These are phyloP conservation scores for button mushroom (Agaricus bisporus) DNA, from an alignment of 768 basidiomycete species.

Conservation along the genomic window DNA sequence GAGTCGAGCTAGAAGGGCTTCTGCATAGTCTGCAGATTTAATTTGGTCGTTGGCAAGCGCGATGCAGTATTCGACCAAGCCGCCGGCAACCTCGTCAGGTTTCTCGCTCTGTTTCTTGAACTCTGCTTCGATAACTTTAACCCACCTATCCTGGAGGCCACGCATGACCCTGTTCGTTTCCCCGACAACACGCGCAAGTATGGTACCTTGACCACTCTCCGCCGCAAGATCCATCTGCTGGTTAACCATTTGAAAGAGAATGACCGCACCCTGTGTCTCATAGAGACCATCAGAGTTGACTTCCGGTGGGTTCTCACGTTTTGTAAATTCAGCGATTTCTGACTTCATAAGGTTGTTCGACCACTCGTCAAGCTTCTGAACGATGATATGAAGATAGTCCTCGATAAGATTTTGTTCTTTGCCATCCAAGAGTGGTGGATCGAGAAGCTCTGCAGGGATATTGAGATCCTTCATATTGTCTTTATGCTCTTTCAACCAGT, in stretches of 20 bases:
- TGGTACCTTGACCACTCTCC: slow-evolving; percentile 93
- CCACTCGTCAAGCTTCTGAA: slow-evolving; percentile 97
- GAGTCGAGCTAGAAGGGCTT: slow-evolving; percentile 76
- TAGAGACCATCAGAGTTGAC: slow-evolving; percentile 85
- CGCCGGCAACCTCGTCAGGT: slow-evolving; percentile 81
- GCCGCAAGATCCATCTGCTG: slow-evolving; percentile 93
- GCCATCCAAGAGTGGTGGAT: slow-evolving; percentile 90
- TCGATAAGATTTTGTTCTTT: slow-evolving; percentile 92
- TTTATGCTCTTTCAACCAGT: slow-evolving; percentile 96
- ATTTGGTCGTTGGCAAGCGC: slow-evolving; percentile 97
- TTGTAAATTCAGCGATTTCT: slow-evolving; percentile 78
- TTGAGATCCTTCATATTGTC: slow-evolving; percentile 92
- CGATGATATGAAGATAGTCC: slow-evolving; percentile 89
- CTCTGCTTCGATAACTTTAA: slow-evolving; percentile 74
- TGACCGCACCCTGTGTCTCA: slow-evolving; percentile 87
- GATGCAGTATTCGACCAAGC: slow-evolving; percentile 92
- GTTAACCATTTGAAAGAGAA: slow-evolving; percentile 97
- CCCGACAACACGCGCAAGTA: slow-evolving; percentile 83
- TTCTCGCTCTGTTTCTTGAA: slow-evolving; percentile 84
- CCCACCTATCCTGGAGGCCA: slow-evolving; percentile 82
- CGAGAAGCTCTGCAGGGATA: slow-evolving; percentile 71
- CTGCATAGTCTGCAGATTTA: slow-evolving; percentile 91
- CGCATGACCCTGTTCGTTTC: slow-evolving; percentile 91
- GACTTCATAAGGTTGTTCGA: slow-evolving; percentile 89
- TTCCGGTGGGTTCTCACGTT: slow-evolving; percentile 83